Evolutionary conservation across 2,329 filamentous ascomycete species (phyloP), one percentile per base, ranked within the genome.

Genomic region (Exophiala sideris): DNA sequence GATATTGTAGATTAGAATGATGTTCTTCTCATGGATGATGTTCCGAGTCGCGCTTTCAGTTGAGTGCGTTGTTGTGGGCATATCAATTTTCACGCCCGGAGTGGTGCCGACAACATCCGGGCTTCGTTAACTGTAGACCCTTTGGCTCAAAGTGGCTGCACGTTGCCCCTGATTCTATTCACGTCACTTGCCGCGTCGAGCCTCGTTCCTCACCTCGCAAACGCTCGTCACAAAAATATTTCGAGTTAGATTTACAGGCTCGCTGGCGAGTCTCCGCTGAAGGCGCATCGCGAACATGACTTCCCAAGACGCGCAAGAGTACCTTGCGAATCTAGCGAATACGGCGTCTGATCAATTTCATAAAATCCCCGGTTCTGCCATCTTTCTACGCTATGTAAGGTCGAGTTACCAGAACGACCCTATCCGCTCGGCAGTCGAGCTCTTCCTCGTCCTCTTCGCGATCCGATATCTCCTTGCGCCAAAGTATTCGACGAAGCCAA

Each of bases 331-430:
- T 66, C 74, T 82, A 63, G 69, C 83, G 57, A 75, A 79, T 64
- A 76, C 79, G 60, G 74, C 80, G 49, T 75, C 79, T 49, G 76
- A 83, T 55, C 80, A 85, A 54, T 95, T 99, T 69, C 91, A 96
- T 67, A 89, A 88, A 67, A 82, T 99, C 36, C 95, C 94, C 29
- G 94, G 94, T 48, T 97, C 92, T 29, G 89, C 92, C 39, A 96
- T 99, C 64, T 79, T 97, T 66, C 83, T 95, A 64, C 89, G 94
- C 59, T 99, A 99, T 74, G 91, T 99, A 69, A 89, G 89, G 71
- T 96, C 91, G 54, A 96, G 91, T 70, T 97, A 99, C 76, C 94
- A 99, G 76, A 88, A 99, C 69, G 94, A 99, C 66, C 94, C 94
- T 8, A 84, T 97, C 52, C 87, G 95, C 50, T 95, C 90, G 48